These are phyloP conservation scores for Fibroporia radiculosa DNA, from an alignment of 768 basidiomycete genomes.

Conservation along the genomic window DNA sequence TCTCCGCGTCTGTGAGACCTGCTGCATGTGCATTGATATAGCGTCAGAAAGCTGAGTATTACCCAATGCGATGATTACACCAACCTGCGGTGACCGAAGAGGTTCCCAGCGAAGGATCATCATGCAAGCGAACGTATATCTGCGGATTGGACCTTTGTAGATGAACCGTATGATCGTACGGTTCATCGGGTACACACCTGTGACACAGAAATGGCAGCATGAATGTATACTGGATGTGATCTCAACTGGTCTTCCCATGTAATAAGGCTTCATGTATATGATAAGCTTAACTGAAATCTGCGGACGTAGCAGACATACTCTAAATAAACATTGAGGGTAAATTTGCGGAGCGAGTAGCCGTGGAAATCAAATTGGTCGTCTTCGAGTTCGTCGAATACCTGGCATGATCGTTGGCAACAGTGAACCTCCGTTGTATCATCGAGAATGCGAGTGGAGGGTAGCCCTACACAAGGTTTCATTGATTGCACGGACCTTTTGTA, in stretches of 20 bases:
- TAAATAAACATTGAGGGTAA: constrained; percentile 78
- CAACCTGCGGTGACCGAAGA: background rate
- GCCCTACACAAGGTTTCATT: constrained; percentile 1
- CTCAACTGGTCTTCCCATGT: constrained; percentile 77
- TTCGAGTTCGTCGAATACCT: constrained; percentile 82
- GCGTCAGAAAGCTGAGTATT: constrained; percentile 5
- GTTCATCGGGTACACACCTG: constrained; percentile 35
- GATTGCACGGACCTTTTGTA: constrained; percentile 56
- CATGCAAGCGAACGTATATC: constrained; percentile 70
- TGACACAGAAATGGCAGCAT: constrained; percentile 63
- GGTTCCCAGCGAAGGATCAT: constrained; percentile 58
- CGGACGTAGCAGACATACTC: constrained; percentile 44
- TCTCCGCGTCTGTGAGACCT: constrained; percentile 52
- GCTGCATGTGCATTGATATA: constrained; percentile 22
- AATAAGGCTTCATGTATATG: constrained; percentile 46
- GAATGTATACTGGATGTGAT: constrained; percentile 69
- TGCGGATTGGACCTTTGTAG: constrained; percentile 19
- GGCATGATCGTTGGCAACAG: background rate
- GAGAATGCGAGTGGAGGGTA: background rate
- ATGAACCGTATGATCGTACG: background rate
- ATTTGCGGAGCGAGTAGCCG: constrained; percentile 85
- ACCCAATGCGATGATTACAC: background rate
- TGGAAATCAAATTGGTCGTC: constrained; percentile 99
- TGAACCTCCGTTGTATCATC: background rate
- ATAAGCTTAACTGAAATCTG: constrained; percentile 5